Conservation (phyloP, 768 basidiomycete species). For the Sutorius australiensis region DNA sequence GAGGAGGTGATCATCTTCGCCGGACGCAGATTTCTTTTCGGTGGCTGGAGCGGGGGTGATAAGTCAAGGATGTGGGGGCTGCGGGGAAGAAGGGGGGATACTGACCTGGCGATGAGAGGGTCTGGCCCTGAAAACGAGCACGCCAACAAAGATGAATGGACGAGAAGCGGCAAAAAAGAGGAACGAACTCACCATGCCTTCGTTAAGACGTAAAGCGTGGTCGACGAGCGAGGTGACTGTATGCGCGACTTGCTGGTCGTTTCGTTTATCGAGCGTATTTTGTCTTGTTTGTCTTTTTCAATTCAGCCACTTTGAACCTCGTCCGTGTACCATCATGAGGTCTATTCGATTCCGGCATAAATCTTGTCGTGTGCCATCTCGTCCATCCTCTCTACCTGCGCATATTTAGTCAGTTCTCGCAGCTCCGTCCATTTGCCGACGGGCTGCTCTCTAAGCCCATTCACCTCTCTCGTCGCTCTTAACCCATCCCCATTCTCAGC, state of each 20-base stretch:
- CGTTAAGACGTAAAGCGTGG: slow-evolving; percentile 27
- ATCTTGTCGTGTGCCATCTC: slow-evolving; percentile 24
- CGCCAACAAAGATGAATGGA: slow-evolving; percentile 2
- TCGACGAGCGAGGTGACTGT: slow-evolving; percentile 1
- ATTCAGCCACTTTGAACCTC: background rate
- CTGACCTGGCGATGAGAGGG: slow-evolving; percentile 75
- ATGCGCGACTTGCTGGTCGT: slow-evolving; percentile 8
- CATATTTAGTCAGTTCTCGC: background rate
- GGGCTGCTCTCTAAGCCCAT: background rate
- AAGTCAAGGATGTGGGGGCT: background rate
- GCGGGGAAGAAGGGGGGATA: slow-evolving; percentile 10
- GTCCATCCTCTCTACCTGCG: background rate
- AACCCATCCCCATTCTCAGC: background rate
- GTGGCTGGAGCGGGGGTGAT: slow-evolving; percentile 51
- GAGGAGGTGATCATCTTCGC: slow-evolving; percentile 62
- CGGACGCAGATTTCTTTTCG: slow-evolving; percentile 73
- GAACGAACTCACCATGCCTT: slow-evolving; percentile 26
- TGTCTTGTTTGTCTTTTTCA: slow-evolving; percentile 31
- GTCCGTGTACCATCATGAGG: background rate
- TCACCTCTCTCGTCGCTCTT: too few relatives aligned
- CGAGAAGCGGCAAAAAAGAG: background rate
- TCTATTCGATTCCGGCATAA: slow-evolving; percentile 15
- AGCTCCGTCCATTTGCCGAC: background rate
- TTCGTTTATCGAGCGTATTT: slow-evolving; percentile 22
- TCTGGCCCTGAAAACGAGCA: slow-evolving; percentile 64